phyloP scores from a whole-genome alignment of 1,284 basidiomycete species.

The Ceratobasidium theobromae region DNA sequence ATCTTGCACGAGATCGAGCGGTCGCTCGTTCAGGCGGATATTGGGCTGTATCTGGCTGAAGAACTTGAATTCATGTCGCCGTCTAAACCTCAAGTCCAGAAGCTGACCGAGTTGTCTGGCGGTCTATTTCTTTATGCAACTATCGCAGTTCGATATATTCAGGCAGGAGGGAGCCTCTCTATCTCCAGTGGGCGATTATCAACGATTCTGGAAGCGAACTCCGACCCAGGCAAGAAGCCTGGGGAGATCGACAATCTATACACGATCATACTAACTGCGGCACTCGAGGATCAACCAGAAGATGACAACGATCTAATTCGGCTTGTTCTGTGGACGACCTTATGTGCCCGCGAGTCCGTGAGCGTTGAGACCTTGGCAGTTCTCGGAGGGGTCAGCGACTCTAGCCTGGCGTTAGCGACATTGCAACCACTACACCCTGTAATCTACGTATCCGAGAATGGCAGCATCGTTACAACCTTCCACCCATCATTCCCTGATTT shows the following conservation, averaged over 20 bases:
- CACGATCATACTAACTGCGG: too few relatives aligned
- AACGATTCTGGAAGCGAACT: too few relatives aligned
- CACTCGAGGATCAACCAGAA: too few relatives aligned
- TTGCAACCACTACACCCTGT: too few relatives aligned
- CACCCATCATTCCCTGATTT: slow-evolving; percentile 4
- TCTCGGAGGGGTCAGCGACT: too few relatives aligned
- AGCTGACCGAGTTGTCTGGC: not conserved
- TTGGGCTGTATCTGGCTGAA: not conserved
- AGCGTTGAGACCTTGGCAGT: too few relatives aligned
- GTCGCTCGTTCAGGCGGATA: not conserved
- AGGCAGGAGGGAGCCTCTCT: not conserved
- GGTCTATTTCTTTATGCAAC: too few relatives aligned
- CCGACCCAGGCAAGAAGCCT: too few relatives aligned
- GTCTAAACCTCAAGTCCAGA: not conserved
- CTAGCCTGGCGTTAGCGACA: too few relatives aligned
- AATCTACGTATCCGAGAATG: too few relatives aligned
- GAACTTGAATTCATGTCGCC: not conserved
- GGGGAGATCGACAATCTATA: too few relatives aligned
- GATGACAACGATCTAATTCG: too few relatives aligned
- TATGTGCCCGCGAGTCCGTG: slow-evolving; percentile 3
- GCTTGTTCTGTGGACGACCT: not conserved
- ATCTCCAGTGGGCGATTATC: not conserved
- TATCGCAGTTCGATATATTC: not conserved
- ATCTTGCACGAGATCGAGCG: not conserved
- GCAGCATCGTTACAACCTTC: not conserved